Evolutionary conservation across 2,329 filamentous ascomycete genomes (phyloP).

Genomic region (Metarhizium anisopliae): DNA sequence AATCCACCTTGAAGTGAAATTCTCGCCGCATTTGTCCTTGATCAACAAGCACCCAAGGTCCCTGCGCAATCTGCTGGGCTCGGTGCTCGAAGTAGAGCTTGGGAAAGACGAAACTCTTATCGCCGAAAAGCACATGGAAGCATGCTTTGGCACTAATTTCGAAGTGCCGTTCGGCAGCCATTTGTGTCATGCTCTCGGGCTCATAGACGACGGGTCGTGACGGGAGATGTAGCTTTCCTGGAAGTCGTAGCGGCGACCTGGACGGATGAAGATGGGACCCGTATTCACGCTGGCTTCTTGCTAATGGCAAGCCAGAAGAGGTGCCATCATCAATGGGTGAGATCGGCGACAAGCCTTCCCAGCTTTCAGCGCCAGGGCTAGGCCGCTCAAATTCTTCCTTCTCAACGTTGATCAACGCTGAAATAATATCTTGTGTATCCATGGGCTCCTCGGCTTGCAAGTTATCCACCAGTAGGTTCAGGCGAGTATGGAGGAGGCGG

Average conservation of each 20-base stretch:
- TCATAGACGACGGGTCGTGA: slow-evolving; percentile 73
- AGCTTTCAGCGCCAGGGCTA: slow-evolving; percentile 76
- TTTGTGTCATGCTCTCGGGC: slow-evolving; percentile 69
- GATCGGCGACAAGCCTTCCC: slow-evolving; percentile 68
- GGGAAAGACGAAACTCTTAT: slow-evolving; percentile 91
- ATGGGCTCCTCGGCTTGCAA: slow-evolving; percentile 63
- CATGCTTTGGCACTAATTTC: slow-evolving; percentile 88
- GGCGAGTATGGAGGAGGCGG: slow-evolving; percentile 67
- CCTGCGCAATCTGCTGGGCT: slow-evolving; percentile 73
- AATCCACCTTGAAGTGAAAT: slow-evolving; percentile 71
- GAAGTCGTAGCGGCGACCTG: slow-evolving; percentile 25
- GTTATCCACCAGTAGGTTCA: slow-evolving; percentile 80
- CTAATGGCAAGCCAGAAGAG: slow-evolving; percentile 25
- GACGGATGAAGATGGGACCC: slow-evolving; percentile 26
- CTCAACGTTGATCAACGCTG: slow-evolving; percentile 67
- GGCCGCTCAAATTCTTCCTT: slow-evolving; percentile 44
- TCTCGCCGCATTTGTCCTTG: slow-evolving; percentile 64
- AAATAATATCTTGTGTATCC: slow-evolving; percentile 60
- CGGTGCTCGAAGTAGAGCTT: slow-evolving; percentile 78
- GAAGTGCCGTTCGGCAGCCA: slow-evolving; percentile 72
- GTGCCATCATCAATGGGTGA: slow-evolving; percentile 51
- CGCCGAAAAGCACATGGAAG: slow-evolving; percentile 93
- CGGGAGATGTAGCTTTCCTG: slow-evolving; percentile 73
- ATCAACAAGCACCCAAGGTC: slow-evolving; percentile 70
- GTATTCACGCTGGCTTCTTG: slow-evolving; percentile 23